A percentile compares a stretch with the other conserved stretches of the same genome.
Conservation (phyloP, 2,329 filamentous ascomycete species). For the Penicillium sp. region DNA sequence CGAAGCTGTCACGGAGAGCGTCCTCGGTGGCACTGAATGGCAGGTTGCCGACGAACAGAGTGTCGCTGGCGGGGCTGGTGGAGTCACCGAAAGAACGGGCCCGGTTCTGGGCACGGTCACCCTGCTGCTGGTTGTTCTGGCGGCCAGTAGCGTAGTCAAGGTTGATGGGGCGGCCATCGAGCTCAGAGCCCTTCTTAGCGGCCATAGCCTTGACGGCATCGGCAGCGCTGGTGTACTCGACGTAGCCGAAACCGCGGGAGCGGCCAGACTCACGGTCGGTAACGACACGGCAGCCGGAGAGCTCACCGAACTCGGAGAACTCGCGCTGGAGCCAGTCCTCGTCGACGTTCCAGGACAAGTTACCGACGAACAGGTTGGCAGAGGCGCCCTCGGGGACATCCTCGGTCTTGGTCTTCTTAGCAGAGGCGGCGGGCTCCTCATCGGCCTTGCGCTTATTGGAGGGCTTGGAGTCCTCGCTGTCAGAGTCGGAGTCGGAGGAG, state of each 20-base stretch:
- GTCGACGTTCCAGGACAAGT: constrained; percentile 88
- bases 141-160: constrained; percentile 77
- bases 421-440: constrained; percentile 43
- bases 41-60: constrained; percentile 89
- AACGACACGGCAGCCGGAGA: constrained; percentile 76
- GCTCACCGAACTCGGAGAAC: constrained; percentile 78
- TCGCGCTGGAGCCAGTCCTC: constrained; percentile 80
- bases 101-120: constrained; percentile 61
- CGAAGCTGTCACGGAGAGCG: constrained; percentile 73
- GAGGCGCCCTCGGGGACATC: constrained; percentile 36
- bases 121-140: constrained; percentile 50
- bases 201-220: constrained; percentile 73
- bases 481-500: constrained; percentile 36
- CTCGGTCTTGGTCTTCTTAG: constrained; percentile 68
- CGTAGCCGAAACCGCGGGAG: constrained; percentile 91
- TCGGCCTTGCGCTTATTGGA: constrained; percentile 57
- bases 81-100: constrained; percentile 71
- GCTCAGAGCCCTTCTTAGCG: constrained; percentile 72
- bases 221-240: constrained; percentile 75
- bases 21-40: constrained; percentile 83
- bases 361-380: constrained; percentile 82
- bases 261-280: constrained; percentile 79
- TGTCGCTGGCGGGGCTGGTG: constrained; percentile 78
- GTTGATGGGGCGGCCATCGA: constrained; percentile 76
- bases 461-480: constrained; percentile 38